Evolutionary conservation across 805 yeast species (phyloP).

Genomic region (Teunomyces cretensis): DNA sequence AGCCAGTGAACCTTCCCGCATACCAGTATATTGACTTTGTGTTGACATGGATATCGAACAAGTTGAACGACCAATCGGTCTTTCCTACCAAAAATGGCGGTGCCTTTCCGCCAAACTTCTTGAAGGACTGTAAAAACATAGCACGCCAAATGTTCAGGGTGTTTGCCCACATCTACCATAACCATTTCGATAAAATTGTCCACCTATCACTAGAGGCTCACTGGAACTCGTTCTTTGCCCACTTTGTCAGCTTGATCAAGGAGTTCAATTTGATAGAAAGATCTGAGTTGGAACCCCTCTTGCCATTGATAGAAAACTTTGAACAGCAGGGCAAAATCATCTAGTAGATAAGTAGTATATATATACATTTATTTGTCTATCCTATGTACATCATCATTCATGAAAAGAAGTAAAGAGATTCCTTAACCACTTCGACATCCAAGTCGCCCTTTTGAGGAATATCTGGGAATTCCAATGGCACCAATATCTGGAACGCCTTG

Average conservation of each 20-base stretch:
- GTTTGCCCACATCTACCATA: slow-evolving; percentile 92
- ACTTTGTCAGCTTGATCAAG: slow-evolving; percentile 81
- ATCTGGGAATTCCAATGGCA: slow-evolving; percentile 68
- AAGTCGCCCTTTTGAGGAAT: slow-evolving; percentile 82
- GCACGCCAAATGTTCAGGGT: slow-evolving; percentile 91
- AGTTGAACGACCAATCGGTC: slow-evolving; percentile 81
- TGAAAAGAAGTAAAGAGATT: slow-evolving; percentile 78
- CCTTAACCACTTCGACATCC: slow-evolving; percentile 69
- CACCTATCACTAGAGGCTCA: slow-evolving; percentile 93
- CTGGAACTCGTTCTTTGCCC: slow-evolving; percentile 97
- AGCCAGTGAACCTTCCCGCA: slow-evolving; percentile 86
- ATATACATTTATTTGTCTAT: slow-evolving; percentile 5
- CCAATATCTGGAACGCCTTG: slow-evolving; percentile 47
- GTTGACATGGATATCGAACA: slow-evolving; percentile 83
- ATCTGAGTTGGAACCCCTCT: slow-evolving; percentile 75
- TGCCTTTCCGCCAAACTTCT: slow-evolving; percentile 85
- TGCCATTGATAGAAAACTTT: slow-evolving; percentile 71
- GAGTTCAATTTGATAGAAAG: slow-evolving; percentile 82
- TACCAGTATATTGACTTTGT: slow-evolving; percentile 90
- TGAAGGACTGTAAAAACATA: slow-evolving; percentile 81
- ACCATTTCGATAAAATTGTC: slow-evolving; percentile 91
- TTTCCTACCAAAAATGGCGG: slow-evolving; percentile 91
- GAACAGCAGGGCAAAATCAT: slow-evolving; percentile 84
- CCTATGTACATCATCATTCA: slow-evolving; percentile 12
- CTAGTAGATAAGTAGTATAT: slow-evolving; percentile 15